Percentiles rank a stretch among this genome's conserved stretches.
Conservation (phyloP, 371 early-diverging fungal species). For the Lichtheimia corymbifera region DNA sequence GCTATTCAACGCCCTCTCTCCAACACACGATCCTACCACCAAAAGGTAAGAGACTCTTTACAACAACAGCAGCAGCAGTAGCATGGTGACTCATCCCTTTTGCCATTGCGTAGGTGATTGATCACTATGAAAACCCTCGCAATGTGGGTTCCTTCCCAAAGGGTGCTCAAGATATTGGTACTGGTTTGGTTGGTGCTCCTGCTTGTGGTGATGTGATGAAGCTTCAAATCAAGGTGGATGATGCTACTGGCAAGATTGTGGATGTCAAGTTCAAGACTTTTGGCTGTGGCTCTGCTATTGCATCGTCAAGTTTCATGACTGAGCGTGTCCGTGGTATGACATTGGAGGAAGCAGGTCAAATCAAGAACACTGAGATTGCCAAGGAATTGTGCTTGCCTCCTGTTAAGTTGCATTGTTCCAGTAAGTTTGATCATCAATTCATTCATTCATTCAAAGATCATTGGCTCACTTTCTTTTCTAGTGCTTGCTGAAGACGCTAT, state of each 20-base stretch:
- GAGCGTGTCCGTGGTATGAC: conserved; percentile 94
- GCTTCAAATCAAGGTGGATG: conserved; percentile 96
- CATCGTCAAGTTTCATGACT: conserved; percentile 90
- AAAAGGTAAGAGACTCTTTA: conserved; percentile 16
- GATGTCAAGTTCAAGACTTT: conserved; percentile 99
- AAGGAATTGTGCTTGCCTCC: conserved; percentile 96
- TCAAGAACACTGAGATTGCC: conserved; percentile 98
- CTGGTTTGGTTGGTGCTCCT: conserved; percentile 99
- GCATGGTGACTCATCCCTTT: neutral
- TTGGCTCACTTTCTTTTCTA: conserved; percentile 17
- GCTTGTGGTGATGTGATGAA: conserved; percentile 99
- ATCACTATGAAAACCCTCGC: conserved; percentile 94
- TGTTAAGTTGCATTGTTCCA: conserved; percentile 99
- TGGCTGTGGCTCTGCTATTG: conserved; percentile 99
- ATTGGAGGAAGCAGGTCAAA: conserved; percentile 85
- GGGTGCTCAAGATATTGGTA: conserved; percentile 86
- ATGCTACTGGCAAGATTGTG: conserved; percentile 82
- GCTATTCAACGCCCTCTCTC: conserved; percentile 18
- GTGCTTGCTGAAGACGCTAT: conserved; percentile 99
- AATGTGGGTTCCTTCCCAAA: conserved; percentile 96
- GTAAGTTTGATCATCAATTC: conserved; percentile 41
- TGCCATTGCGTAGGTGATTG: conserved; percentile 63
- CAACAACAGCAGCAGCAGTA: neutral
- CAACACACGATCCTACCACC: conserved; percentile 21
- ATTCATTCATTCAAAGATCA: too few relatives aligned